phyloP scores from a whole-genome alignment of 1,139 yeast genomes.

The Sugiyamaella japonica region DNA sequence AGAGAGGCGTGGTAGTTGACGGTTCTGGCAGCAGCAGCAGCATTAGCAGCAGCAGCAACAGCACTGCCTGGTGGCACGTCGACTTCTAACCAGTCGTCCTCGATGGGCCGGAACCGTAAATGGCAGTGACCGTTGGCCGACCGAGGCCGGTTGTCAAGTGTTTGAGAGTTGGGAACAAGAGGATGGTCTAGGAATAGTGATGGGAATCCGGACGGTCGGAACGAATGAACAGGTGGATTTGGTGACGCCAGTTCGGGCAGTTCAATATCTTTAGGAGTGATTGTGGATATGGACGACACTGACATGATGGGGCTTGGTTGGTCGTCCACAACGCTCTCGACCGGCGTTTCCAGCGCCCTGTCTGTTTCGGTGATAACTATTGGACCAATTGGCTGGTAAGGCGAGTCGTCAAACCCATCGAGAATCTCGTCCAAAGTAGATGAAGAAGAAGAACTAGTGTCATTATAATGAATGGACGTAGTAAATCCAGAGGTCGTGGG shows the following conservation, averaged over 20 bases:
- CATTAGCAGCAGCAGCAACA: too few relatives aligned
- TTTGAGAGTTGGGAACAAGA: conserved; percentile 31
- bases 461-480: conserved; percentile 1
- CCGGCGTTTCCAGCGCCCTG: neutral
- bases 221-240: neutral
- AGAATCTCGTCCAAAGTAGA: conserved; percentile 36
- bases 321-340: conserved; percentile 1
- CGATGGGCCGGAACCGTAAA: conserved; percentile 31
- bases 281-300: conserved; percentile 16
- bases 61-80: conserved; percentile 14
- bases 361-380: conserved; percentile 7
- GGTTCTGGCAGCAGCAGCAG: conserved; percentile 1
- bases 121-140: conserved; percentile 20
- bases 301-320: conserved; percentile 12
- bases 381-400: conserved; percentile 4
- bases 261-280: conserved; percentile 4
- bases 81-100: conserved; percentile 36
- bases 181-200: conserved; percentile 27
- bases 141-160: conserved; percentile 26
- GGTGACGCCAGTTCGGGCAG: conserved; percentile 7
- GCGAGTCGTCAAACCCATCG: conserved; percentile 29
- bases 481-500: conserved; percentile 2
- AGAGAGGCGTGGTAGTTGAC: conserved; percentile 20
- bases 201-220: conserved; percentile 4
- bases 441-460: conserved; percentile 30